Base-by-base conservation (phyloP, 108 stramenopile genomes). In the Cyclotella choctawhatcheeana region DNA sequence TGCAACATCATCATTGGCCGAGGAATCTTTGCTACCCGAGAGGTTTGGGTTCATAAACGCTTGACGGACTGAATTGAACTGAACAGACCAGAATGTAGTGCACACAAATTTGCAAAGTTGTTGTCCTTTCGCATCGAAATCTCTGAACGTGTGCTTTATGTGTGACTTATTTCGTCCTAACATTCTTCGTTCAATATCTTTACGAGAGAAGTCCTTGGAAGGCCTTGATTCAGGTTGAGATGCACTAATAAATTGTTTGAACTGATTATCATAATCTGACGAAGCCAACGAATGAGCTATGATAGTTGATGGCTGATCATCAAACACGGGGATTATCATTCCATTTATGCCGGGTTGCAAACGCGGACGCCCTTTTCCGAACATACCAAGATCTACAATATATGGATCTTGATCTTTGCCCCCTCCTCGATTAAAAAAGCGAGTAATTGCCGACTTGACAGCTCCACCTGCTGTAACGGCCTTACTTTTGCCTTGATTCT, bases 41-140 rank as follows among this genome's bases (percentile, higher is more conserved):
- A 71, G 31, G 24, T 73, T 58, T 24, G 78, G 71, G 31, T 88
- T 86, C 53, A 96, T 71, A 63, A 93, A 96, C 10, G 88, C 93
- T 69, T 93, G 85, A 14, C 97, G 89, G 61, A 97, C 91, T 10
- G 97, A 94, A 71, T 93, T 89, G 71, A 98, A 98, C 69, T 98
- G 98, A n/a, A 91, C 91, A 10, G 97, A 92, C 96, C 97, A 97
- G 76, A 94, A 97, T 2, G 94, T 89, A 20, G 96, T 97, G 75
- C 95, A 96, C 33, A 96, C 85, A 72, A 96, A 98, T 76, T 97
- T 98, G 84, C 95, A 96, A 1, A 91, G 67, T 55, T 85, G 85
- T 52, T 91, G 85, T 5, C 95, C 94, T 67, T 95, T 96, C 50
- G 88, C 90, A 71, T 96, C 95, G 64, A 84, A 85, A 78, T 97